A percentile compares a stretch with the other conserved stretches of the same genome.
Conservation (phyloP, 148 eudicot genomes). For the Vaccinium corymbosum region DNA sequence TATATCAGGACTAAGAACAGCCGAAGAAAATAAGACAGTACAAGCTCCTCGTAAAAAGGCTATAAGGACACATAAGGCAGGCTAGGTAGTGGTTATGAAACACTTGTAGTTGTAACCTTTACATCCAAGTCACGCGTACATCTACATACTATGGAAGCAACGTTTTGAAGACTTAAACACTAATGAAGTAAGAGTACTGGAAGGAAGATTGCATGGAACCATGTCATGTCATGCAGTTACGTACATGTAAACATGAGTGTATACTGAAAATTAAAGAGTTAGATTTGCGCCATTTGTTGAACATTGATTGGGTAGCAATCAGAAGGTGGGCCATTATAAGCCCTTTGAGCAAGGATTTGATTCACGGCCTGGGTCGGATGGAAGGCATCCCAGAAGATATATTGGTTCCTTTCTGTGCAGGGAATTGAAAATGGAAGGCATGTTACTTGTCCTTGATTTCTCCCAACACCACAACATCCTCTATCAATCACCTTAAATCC, state of each 20-base stretch:
- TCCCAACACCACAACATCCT: constrained; percentile 78
- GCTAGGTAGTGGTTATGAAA: background rate
- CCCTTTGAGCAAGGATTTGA: constrained; percentile 47
- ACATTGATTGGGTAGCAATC: constrained; percentile 51
- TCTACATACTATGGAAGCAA: background rate
- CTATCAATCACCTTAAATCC: constrained; percentile 56
- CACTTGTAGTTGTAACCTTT: background rate
- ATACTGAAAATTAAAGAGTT: background rate
- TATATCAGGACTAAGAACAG: no score
- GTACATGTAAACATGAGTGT: background rate
- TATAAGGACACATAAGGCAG: background rate
- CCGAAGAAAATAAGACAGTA: no score
- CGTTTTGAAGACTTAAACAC: background rate
- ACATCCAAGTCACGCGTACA: background rate
- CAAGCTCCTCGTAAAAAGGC: background rate
- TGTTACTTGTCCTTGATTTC: constrained; percentile 61
- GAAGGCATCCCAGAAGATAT: constrained; percentile 83
- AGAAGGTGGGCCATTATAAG: constrained; percentile 47
- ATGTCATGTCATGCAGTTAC: no score
- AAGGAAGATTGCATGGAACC: no score
- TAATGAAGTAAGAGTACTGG: background rate
- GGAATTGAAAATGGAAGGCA: constrained; percentile 72
- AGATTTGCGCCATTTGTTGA: constrained; percentile 41
- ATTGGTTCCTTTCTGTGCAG: constrained; percentile 52
- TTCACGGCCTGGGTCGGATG: constrained; percentile 73